Base-by-base conservation (phyloP, 2,329 filamentous ascomycete genomes). In the Aspergillus clavatus region DNA sequence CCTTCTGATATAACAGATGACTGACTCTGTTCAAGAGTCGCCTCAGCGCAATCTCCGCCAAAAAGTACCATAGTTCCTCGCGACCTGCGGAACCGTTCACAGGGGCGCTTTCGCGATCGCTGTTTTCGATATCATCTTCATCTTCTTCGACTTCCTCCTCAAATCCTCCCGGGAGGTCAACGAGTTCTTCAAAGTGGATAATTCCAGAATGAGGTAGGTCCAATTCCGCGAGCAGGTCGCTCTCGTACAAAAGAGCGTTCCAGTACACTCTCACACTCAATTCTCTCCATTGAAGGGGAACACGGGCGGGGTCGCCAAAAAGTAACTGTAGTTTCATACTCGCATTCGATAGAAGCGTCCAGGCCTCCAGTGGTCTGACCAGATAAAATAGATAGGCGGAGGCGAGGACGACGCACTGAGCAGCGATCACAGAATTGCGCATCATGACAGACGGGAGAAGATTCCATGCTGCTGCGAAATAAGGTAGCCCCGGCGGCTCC, bases 21-120 rank as follows among this genome's bases (percentile, higher is more conserved):
- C 83, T 88, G 57, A 88, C 85, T 47, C 86, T 78, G 63, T 89
- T 89, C 54, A 91, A 76, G 3, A 93, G 77, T 45, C 87, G 76
- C 37, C 87, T 80, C 10, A 93, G 72, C 4, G 86, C 87, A 51
- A 93, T 90, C 59, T 91, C 87, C 28, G 87, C 87, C 23, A 91
- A 72, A 56, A 91, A 91, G 60, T 93, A 93, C 86, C 87, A 91
- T 11, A 91, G 72, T 47, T 91, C 86, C 57, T 91, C 87, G 39
- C 81, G 79, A 10, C 84, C 86, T 6, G 82, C 79, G 5, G 78
- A 72, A 52, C 80, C 78, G 52, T 83, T 80, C 19, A 18, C 40
- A 10, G 27, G 12, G 38, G 8, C 28, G 26, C 29, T 47, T 50
- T 45, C 24, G 19, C 24, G 42, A 10, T 47, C 40, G 2, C 48